Base-by-base conservation (phyloP, 2,329 filamentous ascomycete species). In the Chaetomium sp. region DNA sequence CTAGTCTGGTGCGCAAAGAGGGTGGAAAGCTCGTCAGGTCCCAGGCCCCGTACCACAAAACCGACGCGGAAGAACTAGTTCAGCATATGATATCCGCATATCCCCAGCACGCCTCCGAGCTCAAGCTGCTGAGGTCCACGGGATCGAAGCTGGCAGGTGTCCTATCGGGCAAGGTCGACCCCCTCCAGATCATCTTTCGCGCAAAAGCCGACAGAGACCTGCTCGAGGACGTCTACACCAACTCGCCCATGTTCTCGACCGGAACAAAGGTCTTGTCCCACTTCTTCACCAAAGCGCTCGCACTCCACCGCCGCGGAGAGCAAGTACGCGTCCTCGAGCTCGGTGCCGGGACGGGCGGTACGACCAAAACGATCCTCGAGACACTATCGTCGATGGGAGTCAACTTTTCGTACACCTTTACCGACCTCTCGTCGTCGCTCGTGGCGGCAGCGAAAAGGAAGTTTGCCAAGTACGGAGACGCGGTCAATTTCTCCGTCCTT, bases 101-200 rank as follows among this genome's bases (percentile, higher is more conserved):
- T 13, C 64, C 64, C 1, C 31, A 54, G 6, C 57, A 69, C 16
- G 62, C 62, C 2, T 57, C 29, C 19, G 67, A 67, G 12, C 33
- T 70, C 1, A 38, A 56, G 0, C 68, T 79, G 0, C 67, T 65
- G 0, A 70, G 76, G 27, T 62, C 69, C 0, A 75, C 75, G 0
- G 75, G 75, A 8, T 65, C 67, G 1, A 69, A 70, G 8, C 68
- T 77, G 4, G 72, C 74, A 0, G 68, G 72, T 2, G 71, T 74
- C 1, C 59, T 77, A 8, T 65, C 21, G 3, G 78, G 77, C 13
- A 68, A 75, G 27, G 71, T 72, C 16, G 77, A 80, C 61, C 76
- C 76, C 0, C 70, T 80, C 23, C 70, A 75, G 56, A 65, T 80
- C 1, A 72, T 81, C 8, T 80, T 80, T 55, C 77, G 77, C 4